phyloP scores from a whole-genome alignment of 371 early-diverging fungal genomes.

The Mortierella sp. region DNA sequence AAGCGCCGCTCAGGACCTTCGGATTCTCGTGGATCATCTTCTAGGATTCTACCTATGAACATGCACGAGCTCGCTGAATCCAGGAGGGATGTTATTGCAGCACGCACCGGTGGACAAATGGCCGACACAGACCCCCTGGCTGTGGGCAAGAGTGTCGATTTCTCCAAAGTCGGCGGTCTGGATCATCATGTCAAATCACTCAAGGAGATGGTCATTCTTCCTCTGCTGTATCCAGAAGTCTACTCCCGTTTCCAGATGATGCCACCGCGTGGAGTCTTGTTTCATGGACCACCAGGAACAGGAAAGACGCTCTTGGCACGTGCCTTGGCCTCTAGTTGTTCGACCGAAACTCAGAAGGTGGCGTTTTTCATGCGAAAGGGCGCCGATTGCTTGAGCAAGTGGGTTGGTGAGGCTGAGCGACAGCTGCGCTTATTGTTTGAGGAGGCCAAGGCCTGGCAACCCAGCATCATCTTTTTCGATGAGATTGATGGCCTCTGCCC shows the following conservation, averaged over 20 bases:
- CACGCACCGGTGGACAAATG: conserved; percentile 42
- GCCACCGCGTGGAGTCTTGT: conserved; percentile 74
- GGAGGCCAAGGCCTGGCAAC: conserved; percentile 70
- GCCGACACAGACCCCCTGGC: conserved; percentile 62
- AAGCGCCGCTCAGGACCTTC: conserved; percentile 39
- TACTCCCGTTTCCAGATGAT: conserved; percentile 72
- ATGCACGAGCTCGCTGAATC: conserved; percentile 58
- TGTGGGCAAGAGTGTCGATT: conserved; percentile 61
- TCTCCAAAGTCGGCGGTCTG: conserved; percentile 70
- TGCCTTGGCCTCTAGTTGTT: conserved; percentile 77
- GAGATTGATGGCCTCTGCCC: conserved; percentile 81
- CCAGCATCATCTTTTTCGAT: conserved; percentile 74
- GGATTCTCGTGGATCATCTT: conserved; percentile 34
- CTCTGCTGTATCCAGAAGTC: conserved; percentile 81
- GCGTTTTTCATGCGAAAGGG: conserved; percentile 86
- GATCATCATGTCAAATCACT: conserved; percentile 70
- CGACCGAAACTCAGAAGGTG: conserved; percentile 69
- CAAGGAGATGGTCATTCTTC: conserved; percentile 83
- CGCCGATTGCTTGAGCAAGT: conserved; percentile 85
- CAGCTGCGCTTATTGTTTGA: conserved; percentile 77
- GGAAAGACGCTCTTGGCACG: conserved; percentile 81
- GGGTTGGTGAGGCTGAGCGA: conserved; percentile 88
- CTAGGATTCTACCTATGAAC: conserved; percentile 61
- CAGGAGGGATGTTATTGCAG: conserved; percentile 46
- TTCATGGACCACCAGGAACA: conserved; percentile 79